A percentile compares a stretch with the other conserved stretches of the same genome.
Evolutionary conservation across 768 basidiomycete species (phyloP).

Genomic region (Chiua virens): DNA sequence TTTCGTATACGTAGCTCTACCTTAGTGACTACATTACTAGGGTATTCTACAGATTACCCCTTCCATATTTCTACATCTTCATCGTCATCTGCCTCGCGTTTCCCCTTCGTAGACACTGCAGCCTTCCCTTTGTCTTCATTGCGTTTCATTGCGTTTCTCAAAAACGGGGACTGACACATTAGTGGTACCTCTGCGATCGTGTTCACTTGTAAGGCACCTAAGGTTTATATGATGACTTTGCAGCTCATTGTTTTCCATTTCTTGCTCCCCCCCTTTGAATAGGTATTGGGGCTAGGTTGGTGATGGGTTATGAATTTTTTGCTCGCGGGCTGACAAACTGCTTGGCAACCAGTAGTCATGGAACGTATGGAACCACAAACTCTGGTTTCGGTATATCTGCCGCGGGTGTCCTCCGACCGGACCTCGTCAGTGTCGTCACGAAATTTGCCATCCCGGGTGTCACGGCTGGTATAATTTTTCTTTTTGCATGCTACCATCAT

Average conservation of each 20-base stretch:
- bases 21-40: too few species aligned
- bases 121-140: too few species aligned
- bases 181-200: conserved; percentile 91
- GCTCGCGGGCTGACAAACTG: neutral
- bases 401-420: conserved; percentile 96
- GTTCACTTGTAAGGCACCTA: conserved; percentile 80
- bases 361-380: conserved; percentile 99
- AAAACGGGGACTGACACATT: conserved; percentile 11
- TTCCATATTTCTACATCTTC: too few species aligned
- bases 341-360: too few species aligned
- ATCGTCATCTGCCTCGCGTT: too few species aligned
- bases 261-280: too few species aligned
- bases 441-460: conserved; percentile 96
- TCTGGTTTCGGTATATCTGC: conserved; percentile 97
- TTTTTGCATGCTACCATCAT: neutral
- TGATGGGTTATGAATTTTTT: conserved; percentile 4
- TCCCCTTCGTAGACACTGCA: too few species aligned
- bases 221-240: neutral
- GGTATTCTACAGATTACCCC: too few species aligned
- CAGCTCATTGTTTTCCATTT: neutral
- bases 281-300: conserved; percentile 88
- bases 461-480: conserved; percentile 98
- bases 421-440: conserved; percentile 99
- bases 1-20: too few species aligned
- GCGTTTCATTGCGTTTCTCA: too few species aligned